Base-by-base conservation (phyloP, 2,329 filamentous ascomycete species). In the Paracorniculantispora psalliotae region DNA sequence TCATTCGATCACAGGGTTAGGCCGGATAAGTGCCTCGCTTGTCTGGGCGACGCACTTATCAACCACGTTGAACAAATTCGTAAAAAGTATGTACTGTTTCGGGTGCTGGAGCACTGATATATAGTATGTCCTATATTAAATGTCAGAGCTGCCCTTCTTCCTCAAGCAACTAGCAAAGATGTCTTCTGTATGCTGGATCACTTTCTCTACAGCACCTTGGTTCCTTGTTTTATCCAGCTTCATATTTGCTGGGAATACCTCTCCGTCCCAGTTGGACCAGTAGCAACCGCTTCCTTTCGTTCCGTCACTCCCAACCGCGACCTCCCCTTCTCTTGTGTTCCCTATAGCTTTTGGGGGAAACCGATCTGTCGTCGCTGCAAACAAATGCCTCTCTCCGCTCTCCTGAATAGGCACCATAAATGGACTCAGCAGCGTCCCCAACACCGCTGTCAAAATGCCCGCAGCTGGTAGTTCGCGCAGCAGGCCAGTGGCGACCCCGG, bases 401-500 rank as follows among this genome's bases (percentile, higher is more conserved):
- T 64, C 59, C 6, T 53, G 48, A 6, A 49, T 12, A 6, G 37
- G 37, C 23, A 50, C 49, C 47, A 50, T 30, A 13, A 30, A 50
- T 15, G 47, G 47, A 25, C 44, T 41, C 33, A 56, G 19, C 13
- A 59, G 43, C 21, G 48, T 33, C 17, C 37, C 54, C 25, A 54
- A n/a, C 25, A 48, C 35, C 2, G n/a, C 46, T 21, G 43, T 19
- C 3, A 50, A 7, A 1, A 35, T 26, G 10, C 57, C 56, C 39
- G 33, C 59, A 5, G 30, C 57, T 15, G 56, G 48, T 23, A 25
- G 26, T 25, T 44, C 46, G 4, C 21, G 37, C 39, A 52, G 58
- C 30, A 49, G 49, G 10, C 49, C 59, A 15, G 61, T 65, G 1
- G 52, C 33, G 9, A 73, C 69, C 9, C 64, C 59, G 6, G 67